These are phyloP conservation scores for Mucor irregularis DNA, from an alignment of 371 early-diverging fungal genomes.

Conservation along the genomic window DNA sequence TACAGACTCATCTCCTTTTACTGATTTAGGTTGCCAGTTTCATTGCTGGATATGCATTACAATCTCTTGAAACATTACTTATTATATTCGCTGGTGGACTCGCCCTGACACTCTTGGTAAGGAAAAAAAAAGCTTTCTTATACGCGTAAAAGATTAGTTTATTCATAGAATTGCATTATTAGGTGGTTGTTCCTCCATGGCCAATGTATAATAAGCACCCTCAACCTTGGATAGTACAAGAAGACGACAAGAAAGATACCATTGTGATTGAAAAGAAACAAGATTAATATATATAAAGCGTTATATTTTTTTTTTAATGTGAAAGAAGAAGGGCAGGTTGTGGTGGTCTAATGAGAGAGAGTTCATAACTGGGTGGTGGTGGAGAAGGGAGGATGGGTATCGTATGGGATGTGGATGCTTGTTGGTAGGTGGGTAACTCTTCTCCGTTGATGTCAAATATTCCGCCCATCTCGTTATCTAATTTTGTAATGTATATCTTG, in stretches of 20 bases:
- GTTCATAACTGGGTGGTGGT: conserved; percentile 27
- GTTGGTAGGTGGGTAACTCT: conserved; percentile 39
- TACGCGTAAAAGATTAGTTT: too few relatives aligned
- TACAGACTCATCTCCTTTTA: neutral
- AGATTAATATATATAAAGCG: conserved; percentile 1
- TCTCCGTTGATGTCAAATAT: conserved; percentile 13
- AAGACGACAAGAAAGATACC: too few relatives aligned
- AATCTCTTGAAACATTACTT: conserved; percentile 14
- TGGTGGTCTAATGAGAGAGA: neutral
- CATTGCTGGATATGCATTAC: conserved; percentile 16
- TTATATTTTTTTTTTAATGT: neutral
- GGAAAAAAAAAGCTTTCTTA: neutral
- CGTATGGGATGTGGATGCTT: too few relatives aligned
- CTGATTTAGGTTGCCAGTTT: conserved; percentile 14
- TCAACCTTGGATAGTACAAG: conserved; percentile 18
- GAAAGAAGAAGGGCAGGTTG: neutral
- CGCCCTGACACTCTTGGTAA: conserved; percentile 21
- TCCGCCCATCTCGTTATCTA: conserved; percentile 26
- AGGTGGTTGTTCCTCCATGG: conserved; percentile 31
- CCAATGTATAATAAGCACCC: conserved; percentile 28
- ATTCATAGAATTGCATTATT: neutral
- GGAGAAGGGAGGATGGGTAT: conserved; percentile 3
- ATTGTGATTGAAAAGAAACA: conserved; percentile 7
- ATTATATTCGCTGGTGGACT: conserved; percentile 16
- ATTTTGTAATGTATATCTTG: conserved; percentile 27